Conservation (phyloP, 1,284 basidiomycete species). For the Phenoliferia sp. region DNA sequence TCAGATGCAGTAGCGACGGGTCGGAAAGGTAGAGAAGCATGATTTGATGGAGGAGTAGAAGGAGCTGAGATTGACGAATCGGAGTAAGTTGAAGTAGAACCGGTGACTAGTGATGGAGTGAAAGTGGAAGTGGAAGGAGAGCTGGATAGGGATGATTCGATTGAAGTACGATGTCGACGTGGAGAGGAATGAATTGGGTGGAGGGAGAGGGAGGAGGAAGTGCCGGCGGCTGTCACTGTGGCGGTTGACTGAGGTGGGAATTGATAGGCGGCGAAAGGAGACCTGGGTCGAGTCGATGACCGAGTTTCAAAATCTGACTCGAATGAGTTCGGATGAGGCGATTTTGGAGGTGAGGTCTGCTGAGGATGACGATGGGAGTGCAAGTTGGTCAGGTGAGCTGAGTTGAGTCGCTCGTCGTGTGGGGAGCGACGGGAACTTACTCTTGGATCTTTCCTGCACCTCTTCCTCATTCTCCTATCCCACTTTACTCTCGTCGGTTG, state of each 20-base stretch:
- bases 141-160: neutral
- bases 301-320: too few relatives aligned
- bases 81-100: neutral
- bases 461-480: neutral
- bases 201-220: neutral
- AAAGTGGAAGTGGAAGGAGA: neutral
- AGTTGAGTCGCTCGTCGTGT: too few relatives aligned
- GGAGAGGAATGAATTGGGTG: neutral
- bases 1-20: neutral
- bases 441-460: neutral
- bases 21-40: neutral
- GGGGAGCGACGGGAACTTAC: neutral
- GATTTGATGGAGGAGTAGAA: neutral
- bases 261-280: too few relatives aligned
- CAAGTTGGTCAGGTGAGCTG: too few relatives aligned
- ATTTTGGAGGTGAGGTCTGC: too few relatives aligned
- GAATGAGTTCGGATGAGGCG: too few relatives aligned
- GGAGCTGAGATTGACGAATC: neutral
- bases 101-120: neutral
- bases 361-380: too few relatives aligned
- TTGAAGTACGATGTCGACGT: slow-evolving; percentile 5
- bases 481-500: neutral
- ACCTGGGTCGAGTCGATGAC: too few relatives aligned
- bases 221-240: too few relatives aligned
- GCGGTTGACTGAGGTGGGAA: too few relatives aligned